Evolutionary conservation across 2,329 filamentous ascomycete species (phyloP).

Genomic region (Penicillium sp.): DNA sequence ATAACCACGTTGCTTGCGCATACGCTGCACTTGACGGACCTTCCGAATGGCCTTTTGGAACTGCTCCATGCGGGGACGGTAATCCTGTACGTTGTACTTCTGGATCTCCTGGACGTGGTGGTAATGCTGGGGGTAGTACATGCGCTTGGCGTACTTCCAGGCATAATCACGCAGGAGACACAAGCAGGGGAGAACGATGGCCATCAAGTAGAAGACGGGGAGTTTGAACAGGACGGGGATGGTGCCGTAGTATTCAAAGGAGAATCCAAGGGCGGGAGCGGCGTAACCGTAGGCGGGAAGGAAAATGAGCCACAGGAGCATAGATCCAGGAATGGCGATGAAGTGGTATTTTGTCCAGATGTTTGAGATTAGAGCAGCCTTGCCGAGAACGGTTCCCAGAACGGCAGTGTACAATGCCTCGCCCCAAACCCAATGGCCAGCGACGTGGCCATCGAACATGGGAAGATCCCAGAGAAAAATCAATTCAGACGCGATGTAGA

Average conservation of each 20-base stretch:
- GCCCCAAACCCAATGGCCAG: slow-evolving; percentile 98
- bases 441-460: slow-evolving; percentile 73
- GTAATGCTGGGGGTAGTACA: slow-evolving; percentile 95
- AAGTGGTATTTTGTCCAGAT: slow-evolving; percentile 99
- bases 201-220: slow-evolving; percentile 89
- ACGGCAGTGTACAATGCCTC: slow-evolving; percentile 91
- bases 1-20: slow-evolving; percentile 98
- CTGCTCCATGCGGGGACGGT: slow-evolving; percentile 97
- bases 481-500: slow-evolving; percentile 81
- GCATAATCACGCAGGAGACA: slow-evolving; percentile 86
- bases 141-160: slow-evolving; percentile 97
- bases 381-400: slow-evolving; percentile 89
- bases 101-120: slow-evolving; percentile 99
- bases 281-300: slow-evolving; percentile 84
- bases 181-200: slow-evolving; percentile 72
- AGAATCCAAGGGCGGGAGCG: slow-evolving; percentile 78
- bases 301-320: slow-evolving; percentile 88
- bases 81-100: slow-evolving; percentile 99
- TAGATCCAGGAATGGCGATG: slow-evolving; percentile 89
- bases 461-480: slow-evolving; percentile 82
- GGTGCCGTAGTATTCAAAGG: slow-evolving; percentile 80
- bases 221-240: slow-evolving; percentile 77
- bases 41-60: slow-evolving; percentile 99
- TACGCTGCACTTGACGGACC: slow-evolving; percentile 95
- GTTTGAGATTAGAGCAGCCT: slow-evolving; percentile 91